Base-by-base conservation (phyloP, 2,329 filamentous ascomycete species). In the Penicillium glabrum region DNA sequence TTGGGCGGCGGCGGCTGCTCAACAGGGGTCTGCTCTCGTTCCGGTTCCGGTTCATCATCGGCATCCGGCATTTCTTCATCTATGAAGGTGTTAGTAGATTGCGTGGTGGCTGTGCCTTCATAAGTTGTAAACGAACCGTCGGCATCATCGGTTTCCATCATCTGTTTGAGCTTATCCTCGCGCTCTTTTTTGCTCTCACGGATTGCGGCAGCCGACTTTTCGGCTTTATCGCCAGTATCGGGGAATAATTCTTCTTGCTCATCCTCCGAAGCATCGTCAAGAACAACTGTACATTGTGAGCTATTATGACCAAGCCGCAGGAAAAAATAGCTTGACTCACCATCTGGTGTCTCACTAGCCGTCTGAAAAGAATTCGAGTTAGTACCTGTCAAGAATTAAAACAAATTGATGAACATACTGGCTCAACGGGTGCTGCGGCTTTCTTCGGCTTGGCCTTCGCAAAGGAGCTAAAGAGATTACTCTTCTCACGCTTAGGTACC, bases 381-480 rank as follows among this genome's bases (percentile, higher is more conserved):
- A 69, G 53, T 47, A 61, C 46, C 26, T 21, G 37, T 19, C 29
- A 21, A 51, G 16, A 53, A 33, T 46, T 33, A 26, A n/a, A 39
- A 43, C 29, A 13, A 45, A 44, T 23, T 44, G 11, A 68, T 46
- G 74, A 68, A 69, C 75, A 71, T 48, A 77, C 73, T 35, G 73
- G 71, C 58, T 77, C 72, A 33, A 68, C 67, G 29, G 78, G 70
- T 2, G 77, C 75, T 35, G 75, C 67, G 14, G 76, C 75, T 68
- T 75, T 81, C 66, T 87, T 90, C 10, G 85, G 80, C 67, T 84
- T 90, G 5, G 86, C 79, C 65, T 86, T 87, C 2, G 90, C 89
- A 70, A 96, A 96, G 0, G 90, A 89, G 58, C 88, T 87, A 80
- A 95, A 91, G 26, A 96, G 85, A 57, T 84, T 83, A 3, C 87